Base-by-base conservation (phyloP, 306 rosid genomes). In the Cicer judaicum region DNA sequence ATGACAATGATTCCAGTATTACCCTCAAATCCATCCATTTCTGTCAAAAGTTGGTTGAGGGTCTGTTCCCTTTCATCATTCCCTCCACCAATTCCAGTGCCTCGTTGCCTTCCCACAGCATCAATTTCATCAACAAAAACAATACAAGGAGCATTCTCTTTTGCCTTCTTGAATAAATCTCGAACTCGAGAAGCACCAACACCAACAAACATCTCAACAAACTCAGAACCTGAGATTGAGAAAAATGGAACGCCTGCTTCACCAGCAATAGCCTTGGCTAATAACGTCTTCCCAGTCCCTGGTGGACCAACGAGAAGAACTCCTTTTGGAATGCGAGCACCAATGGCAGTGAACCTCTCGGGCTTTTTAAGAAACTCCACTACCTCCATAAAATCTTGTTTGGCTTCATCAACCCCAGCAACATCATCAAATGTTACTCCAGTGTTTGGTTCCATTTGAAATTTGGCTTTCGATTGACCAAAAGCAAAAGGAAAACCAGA, bases 151-250 rank as follows among this genome's bases (percentile, higher is more conserved):
- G 98, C 98, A 85, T 94, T 94, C 82, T 94, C 98, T 87, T 94
- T 94, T 59, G 98, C 98, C 88, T 94, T 94, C 88, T 88, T 91
- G 86, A 94, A 94, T 74, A 94, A 93, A 88, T 92, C 98, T 65
- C 98, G 96, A 7, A 94, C 98, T 64, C 97, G 90, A 52, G 98
- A 91, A 75, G 98, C 97, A 78, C 98, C 98, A 76, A 94, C 89
- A 86, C 98, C 98, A n/a, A 94, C 98, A 74, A 94, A 91, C 98
- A 94, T 94, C 88, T 94, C 97, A 57, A 94, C 98, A 55, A 94
- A 91, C 84, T 91, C 98, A 38, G 98, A 94, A 78, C 98, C 98
- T 7, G 99, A 94, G 82, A 94, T 94, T 24, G 99, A 94, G 84
- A 94, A 94, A 80, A 94, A 94, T 24, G 96, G 99, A 66, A 94